phyloP scores from a whole-genome alignment of 768 basidiomycete genomes.

The Pisolithus microcarpus region DNA sequence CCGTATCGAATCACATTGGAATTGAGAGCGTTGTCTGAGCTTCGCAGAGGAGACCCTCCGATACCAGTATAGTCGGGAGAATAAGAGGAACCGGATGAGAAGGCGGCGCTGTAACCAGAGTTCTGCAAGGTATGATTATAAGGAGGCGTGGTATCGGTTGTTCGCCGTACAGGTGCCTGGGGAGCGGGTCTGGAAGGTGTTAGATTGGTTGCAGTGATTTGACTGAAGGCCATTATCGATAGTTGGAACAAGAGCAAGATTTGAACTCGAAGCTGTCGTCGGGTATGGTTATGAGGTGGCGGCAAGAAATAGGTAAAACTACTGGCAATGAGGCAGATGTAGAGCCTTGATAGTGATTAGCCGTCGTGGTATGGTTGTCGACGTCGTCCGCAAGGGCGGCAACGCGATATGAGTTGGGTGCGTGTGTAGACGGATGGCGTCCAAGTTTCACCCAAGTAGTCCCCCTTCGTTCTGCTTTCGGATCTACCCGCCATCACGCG shows the following conservation, averaged over 20 bases:
- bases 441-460: background rate
- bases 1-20: slow-evolving; percentile 58
- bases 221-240: slow-evolving; percentile 41
- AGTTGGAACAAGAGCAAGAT: slow-evolving; percentile 10
- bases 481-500: slow-evolving; percentile 27
- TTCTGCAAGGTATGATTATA: slow-evolving; percentile 40
- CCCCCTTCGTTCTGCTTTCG: slow-evolving; percentile 7
- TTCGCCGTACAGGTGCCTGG: slow-evolving; percentile 51
- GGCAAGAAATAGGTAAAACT: too few relatives aligned
- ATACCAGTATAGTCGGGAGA: slow-evolving; percentile 69
- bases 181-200: slow-evolving; percentile 78
- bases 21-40: slow-evolving; percentile 27
- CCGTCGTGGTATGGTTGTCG: background rate
- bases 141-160: slow-evolving; percentile 28
- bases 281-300: too few relatives aligned
- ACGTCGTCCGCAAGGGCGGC: background rate
- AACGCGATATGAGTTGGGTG: background rate
- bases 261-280: too few relatives aligned
- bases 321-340: background rate
- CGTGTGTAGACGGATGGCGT: background rate
- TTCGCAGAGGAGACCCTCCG: slow-evolving; percentile 67
- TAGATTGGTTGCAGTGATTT: slow-evolving; percentile 49
- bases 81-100: slow-evolving; percentile 55
- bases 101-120: slow-evolving; percentile 55
- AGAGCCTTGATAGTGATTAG: background rate